Evolutionary conservation across 2,329 filamentous ascomycete species (phyloP), one percentile per base, ranked within the genome.

Genomic region (Sclerotinia glacialis): DNA sequence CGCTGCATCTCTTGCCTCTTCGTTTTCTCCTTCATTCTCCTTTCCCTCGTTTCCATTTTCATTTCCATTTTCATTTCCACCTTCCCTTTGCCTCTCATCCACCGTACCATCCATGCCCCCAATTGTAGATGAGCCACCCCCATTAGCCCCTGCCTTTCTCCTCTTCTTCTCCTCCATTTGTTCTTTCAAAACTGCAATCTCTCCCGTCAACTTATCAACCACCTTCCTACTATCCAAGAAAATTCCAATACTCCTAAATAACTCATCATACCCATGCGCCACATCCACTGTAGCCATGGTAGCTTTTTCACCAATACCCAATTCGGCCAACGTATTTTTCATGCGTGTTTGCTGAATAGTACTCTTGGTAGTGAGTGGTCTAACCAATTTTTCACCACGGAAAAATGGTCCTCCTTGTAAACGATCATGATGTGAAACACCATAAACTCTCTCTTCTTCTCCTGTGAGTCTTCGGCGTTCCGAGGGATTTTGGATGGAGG

Each of bases 401-500:
- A 98, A 98, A 18, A 91, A 89, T 46, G 97, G 91, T 8, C 95
- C 94, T 11, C 89, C 90, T 26, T 89, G 88, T 49, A 97, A 83
- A 37, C 94, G 90, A 66, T 98, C 94, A 76, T 94, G 90, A 71
- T 91, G 87, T 9, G 89, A 86, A 12, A 99, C 90, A 69, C 94
- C 95, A 75, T 94, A 98, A 44, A 89, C 84, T 70, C 85, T 78
- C 79, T 93, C 89, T 78, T 96, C 90, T 71, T 90, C 86, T 56
- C 89, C 83, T 5, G 86, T 87, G 71, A 97, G 87, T 77, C 89
- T 87, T 74, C 88, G 86, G 65, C 89, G 84, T 73, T 89, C 84
- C 23, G 82, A 81, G 47, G 72, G 76, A 60, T 68, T 71, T 31
- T 62, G 52, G 6, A 72, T 74, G 18, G 70, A 63, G 2, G 66